Evolutionary conservation across 345 rosid species (phyloP).

Genomic region (Angophora floribunda): DNA sequence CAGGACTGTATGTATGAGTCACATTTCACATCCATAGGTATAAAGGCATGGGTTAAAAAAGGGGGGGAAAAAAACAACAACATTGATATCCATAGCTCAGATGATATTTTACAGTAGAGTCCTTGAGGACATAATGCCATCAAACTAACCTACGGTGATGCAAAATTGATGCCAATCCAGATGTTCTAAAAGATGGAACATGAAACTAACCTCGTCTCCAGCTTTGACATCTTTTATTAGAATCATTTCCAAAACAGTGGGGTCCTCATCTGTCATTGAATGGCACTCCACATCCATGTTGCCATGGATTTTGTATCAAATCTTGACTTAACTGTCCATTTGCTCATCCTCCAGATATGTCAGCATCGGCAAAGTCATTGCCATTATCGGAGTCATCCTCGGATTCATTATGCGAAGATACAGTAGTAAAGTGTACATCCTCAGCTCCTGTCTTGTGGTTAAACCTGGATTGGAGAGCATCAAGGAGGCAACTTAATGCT

Average conservation of each 20-base stretch:
- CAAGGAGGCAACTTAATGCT: neutral
- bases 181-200: neutral
- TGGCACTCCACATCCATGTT: constrained; percentile 9
- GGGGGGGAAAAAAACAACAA: neutral
- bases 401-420: constrained; percentile 36
- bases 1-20: neutral
- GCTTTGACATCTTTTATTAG: constrained; percentile 71
- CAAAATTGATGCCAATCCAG: neutral
- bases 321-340: neutral
- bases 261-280: constrained; percentile 14
- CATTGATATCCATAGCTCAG: neutral
- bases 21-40: neutral
- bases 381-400: constrained; percentile 25
- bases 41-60: neutral
- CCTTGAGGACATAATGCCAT: neutral
- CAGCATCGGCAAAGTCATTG: constrained; percentile 12
- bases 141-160: neutral
- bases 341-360: constrained; percentile 1
- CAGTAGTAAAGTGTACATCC: constrained; percentile 69
- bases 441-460: constrained; percentile 92
- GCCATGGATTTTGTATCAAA: constrained; percentile 4
- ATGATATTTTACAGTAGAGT: neutral
- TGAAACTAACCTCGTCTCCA: constrained; percentile 63
- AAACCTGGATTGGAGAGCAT: constrained; percentile 33
- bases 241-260: constrained; percentile 59